Percentiles rank a stretch among this genome's conserved stretches.
These are phyloP conservation scores for Arachnomyces sp. DNA, from an alignment of 2,329 filamentous ascomycete species.

Conservation along the genomic window DNA sequence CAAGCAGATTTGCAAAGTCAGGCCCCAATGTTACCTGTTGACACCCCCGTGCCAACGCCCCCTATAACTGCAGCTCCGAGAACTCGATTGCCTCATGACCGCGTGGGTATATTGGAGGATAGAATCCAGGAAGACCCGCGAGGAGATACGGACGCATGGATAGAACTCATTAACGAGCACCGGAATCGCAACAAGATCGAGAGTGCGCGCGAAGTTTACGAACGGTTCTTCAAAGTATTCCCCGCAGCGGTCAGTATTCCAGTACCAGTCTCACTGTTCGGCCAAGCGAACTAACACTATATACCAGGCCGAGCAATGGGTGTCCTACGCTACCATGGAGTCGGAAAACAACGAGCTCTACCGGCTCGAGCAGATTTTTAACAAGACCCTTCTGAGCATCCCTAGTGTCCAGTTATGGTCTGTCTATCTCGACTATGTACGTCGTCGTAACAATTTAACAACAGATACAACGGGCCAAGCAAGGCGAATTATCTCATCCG, in stretches of 20 bases:
- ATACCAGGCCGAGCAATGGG: slow-evolving; percentile 78
- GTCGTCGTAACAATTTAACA: slow-evolving; percentile 77
- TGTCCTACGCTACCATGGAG: slow-evolving; percentile 82
- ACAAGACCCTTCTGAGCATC: slow-evolving; percentile 65
- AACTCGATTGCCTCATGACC: slow-evolving; percentile 60
- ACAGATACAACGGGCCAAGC: slow-evolving; percentile 69
- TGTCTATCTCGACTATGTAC: slow-evolving; percentile 89
- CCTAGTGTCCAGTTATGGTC: slow-evolving; percentile 85
- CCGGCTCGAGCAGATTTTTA: slow-evolving; percentile 75
- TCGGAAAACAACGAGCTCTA: slow-evolving; percentile 74
- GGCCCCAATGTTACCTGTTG: slow-evolving; percentile 21
- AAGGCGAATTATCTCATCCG: slow-evolving; percentile 69
- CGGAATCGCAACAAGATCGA: slow-evolving; percentile 73
- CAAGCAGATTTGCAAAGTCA: slow-evolving; percentile 19
- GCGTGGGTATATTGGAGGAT: slow-evolving; percentile 74
- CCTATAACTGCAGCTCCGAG: slow-evolving; percentile 38
- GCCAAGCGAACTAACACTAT: slow-evolving; percentile 25
- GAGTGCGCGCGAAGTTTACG: slow-evolving; percentile 69
- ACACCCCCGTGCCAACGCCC: slow-evolving; percentile 31
- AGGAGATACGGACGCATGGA: slow-evolving; percentile 87
- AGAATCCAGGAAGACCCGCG: slow-evolving; percentile 86
- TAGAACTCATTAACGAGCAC: slow-evolving; percentile 76
- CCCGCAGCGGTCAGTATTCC: slow-evolving; percentile 71
- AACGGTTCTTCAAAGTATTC: slow-evolving; percentile 79
- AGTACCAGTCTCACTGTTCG: background rate